Conservation (phyloP, 2,329 filamentous ascomycete species). For the Aspergillus ochraceoroseus region DNA sequence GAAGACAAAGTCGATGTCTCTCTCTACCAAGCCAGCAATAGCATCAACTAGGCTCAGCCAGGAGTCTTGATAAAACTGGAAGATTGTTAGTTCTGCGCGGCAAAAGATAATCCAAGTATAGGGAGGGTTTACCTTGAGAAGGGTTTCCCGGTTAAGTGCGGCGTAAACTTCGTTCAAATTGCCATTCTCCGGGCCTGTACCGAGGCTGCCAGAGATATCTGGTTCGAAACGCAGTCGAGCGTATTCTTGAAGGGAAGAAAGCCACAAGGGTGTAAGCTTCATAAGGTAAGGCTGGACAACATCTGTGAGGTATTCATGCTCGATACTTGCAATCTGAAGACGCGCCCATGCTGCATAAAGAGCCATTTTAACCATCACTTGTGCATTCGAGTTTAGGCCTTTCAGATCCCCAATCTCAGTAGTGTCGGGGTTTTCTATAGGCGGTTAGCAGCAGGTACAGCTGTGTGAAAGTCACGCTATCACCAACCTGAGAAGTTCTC, state of each 20-base stretch:
- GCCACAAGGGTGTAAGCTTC: slow-evolving; percentile 85
- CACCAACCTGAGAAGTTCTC: slow-evolving; percentile 75
- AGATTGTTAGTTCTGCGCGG: not conserved
- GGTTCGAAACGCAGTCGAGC: slow-evolving; percentile 91
- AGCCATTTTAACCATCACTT: slow-evolving; percentile 97
- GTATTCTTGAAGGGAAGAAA: slow-evolving; percentile 89
- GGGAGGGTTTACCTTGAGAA: slow-evolving; percentile 57
- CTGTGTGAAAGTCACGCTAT: not conserved
- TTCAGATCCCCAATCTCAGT: slow-evolving; percentile 89
- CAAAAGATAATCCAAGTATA: not conserved
- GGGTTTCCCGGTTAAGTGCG: slow-evolving; percentile 85
- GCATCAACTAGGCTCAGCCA: slow-evolving; percentile 97
- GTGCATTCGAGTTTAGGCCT: slow-evolving; percentile 88
- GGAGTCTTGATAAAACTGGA: slow-evolving; percentile 84
- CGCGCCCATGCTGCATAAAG: slow-evolving; percentile 97
- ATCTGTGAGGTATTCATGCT: slow-evolving; percentile 82
- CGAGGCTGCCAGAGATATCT: slow-evolving; percentile 87
- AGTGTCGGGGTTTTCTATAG: slow-evolving; percentile 63
- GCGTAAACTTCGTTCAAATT: slow-evolving; percentile 93
- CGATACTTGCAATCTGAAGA: slow-evolving; percentile 87
- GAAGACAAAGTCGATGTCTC: slow-evolving; percentile 96
- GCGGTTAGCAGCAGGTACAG: slow-evolving; percentile 13
- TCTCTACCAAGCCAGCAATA: slow-evolving; percentile 93
- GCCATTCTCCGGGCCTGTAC: slow-evolving; percentile 72
- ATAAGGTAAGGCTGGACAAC: slow-evolving; percentile 88